phyloP scores from a whole-genome alignment of 306 rosid species.

The Albizia julibrissin region DNA sequence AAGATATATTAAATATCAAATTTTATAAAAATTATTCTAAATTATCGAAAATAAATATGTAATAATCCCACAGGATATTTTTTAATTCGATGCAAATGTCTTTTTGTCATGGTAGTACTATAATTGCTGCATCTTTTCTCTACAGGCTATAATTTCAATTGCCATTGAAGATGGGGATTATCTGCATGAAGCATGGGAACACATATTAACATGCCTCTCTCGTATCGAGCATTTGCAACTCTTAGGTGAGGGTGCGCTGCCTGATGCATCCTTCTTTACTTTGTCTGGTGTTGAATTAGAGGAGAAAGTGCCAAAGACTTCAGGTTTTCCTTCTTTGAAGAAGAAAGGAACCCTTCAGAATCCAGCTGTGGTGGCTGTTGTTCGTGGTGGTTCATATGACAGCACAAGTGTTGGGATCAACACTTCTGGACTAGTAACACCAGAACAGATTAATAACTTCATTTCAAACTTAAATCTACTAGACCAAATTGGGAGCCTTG shows the following conservation, averaged over 20 bases:
- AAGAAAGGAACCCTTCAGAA: conserved; percentile 84
- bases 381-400: conserved; percentile 98
- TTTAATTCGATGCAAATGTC: conserved; percentile 34
- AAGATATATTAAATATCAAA: no score
- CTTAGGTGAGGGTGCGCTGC: conserved; percentile 97
- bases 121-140: conserved; percentile 28
- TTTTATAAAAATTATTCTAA: no score
- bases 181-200: conserved; percentile 98
- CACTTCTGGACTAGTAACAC: conserved; percentile 80
- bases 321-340: conserved; percentile 75
- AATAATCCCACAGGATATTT: no score
- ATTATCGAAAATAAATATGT: no score
- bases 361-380: conserved; percentile 95
- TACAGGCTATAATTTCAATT: conserved; percentile 86
- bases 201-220: conserved; percentile 93
- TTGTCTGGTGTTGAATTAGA: conserved; percentile 69
- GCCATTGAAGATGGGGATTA: conserved; percentile 97
- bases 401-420: conserved; percentile 78
- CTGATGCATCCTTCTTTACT: conserved; percentile 86
- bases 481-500: conserved; percentile 96
- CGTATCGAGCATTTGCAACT: conserved; percentile 96
- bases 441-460: conserved; percentile 84
- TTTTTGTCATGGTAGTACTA: conserved; percentile 17
- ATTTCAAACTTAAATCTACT: conserved; percentile 90
- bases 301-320: conserved; percentile 62